phyloP scores from a whole-genome alignment of 331 rosid genomes.

The Saraca asoca region DNA sequence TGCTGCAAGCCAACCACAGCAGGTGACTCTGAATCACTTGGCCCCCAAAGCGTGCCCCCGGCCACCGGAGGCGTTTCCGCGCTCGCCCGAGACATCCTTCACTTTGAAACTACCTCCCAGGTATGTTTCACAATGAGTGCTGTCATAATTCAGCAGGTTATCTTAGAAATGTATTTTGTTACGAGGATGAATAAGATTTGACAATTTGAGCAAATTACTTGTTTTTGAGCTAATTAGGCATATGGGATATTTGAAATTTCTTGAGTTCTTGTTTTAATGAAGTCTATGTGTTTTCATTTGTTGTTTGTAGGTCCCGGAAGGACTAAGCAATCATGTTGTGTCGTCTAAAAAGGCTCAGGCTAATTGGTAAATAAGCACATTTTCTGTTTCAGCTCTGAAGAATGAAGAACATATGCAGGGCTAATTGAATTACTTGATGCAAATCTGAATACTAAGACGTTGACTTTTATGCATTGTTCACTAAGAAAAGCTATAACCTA shows the following conservation, averaged over 20 bases:
- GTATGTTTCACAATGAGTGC: slow-evolving; percentile 31
- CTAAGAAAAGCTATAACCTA: neutral
- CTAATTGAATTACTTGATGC: neutral
- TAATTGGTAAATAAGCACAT: slow-evolving; percentile 60
- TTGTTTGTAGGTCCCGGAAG: slow-evolving; percentile 74
- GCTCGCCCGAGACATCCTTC: slow-evolving; percentile 72
- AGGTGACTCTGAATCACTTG: slow-evolving; percentile 51
- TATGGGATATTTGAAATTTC: neutral
- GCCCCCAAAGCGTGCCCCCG: slow-evolving; percentile 57
- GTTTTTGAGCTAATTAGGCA: slow-evolving; percentile 12
- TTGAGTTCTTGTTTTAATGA: neutral
- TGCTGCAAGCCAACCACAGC: slow-evolving; percentile 58
- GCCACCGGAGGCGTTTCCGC: slow-evolving; percentile 72
- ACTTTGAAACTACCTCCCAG: slow-evolving; percentile 83
- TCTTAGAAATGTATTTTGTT: too few relatives aligned
- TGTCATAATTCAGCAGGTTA: neutral
- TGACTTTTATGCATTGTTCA: too few relatives aligned
- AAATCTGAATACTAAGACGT: neutral
- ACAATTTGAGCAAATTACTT: neutral
- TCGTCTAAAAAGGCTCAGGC: slow-evolving; percentile 91
- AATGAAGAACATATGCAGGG: neutral
- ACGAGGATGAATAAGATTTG: neutral
- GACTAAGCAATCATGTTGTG: slow-evolving; percentile 68
- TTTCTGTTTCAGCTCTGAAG: too few relatives aligned
- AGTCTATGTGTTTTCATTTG: neutral